Conservation (phyloP, 2,329 filamentous ascomycete genomes). For the Colletotrichum sp. region DNA sequence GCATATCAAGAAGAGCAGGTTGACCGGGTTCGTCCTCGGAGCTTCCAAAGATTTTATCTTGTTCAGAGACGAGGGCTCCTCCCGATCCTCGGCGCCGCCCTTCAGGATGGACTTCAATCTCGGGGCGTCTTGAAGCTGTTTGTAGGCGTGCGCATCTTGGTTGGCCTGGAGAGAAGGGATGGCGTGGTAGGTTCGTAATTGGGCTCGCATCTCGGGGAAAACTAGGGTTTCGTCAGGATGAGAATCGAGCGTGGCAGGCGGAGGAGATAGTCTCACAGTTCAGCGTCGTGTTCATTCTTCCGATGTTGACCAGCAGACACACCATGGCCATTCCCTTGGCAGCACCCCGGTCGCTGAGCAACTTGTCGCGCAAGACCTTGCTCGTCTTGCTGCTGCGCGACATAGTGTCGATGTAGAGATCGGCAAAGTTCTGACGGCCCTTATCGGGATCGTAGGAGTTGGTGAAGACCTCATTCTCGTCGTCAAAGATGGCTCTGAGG, state of each 20-base stretch:
- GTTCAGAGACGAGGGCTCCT: conserved; percentile 83
- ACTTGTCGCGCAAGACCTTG: conserved; percentile 96
- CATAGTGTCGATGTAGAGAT: conserved; percentile 99
- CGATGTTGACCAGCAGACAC: conserved; percentile 94
- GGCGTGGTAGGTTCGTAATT: conserved; percentile 95
- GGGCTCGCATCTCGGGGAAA: conserved; percentile 98
- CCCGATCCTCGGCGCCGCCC: conserved; percentile 87
- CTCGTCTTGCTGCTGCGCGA: conserved; percentile 98
- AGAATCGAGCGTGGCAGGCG: background rate
- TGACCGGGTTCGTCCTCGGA: conserved; percentile 91
- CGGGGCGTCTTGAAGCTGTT: conserved; percentile 95
- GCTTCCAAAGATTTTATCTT: conserved; percentile 73
- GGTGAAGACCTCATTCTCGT: conserved; percentile 79
- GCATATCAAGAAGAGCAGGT: conserved; percentile 93
- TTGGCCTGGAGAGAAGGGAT: conserved; percentile 95
- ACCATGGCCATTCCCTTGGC: conserved; percentile 99
- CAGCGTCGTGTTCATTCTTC: conserved; percentile 97
- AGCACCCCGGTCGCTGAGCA: conserved; percentile 87
- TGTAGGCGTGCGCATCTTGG: conserved; percentile 95
- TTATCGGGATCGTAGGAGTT: conserved; percentile 81
- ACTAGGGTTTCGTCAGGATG: conserved; percentile 58
- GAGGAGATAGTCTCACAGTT: conserved; percentile 74
- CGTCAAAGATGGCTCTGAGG: conserved; percentile 78
- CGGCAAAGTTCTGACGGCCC: conserved; percentile 76
- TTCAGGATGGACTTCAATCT: conserved; percentile 97